These are phyloP conservation scores for Cercospora citrullina DNA, from an alignment of 2,329 filamentous ascomycete genomes.

Conservation along the genomic window DNA sequence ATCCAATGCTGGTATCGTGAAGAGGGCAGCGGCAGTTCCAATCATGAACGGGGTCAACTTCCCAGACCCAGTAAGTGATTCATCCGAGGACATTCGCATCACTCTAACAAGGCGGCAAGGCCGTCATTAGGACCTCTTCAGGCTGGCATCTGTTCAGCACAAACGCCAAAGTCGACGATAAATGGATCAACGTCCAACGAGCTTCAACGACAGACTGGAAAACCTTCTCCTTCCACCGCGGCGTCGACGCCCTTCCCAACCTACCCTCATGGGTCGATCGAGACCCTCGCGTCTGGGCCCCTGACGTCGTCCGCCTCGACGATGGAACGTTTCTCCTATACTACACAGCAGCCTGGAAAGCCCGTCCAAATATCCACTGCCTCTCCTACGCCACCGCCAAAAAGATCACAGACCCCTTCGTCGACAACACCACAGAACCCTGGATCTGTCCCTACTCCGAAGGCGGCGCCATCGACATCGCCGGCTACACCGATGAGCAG, in stretches of 20 bases:
- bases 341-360: slow-evolving; percentile 36
- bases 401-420: slow-evolving; percentile 31
- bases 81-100: no score
- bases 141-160: slow-evolving; percentile 45
- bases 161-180: slow-evolving; percentile 38
- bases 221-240: slow-evolving; percentile 38
- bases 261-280: slow-evolving; percentile 52
- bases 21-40: slow-evolving; percentile 24
- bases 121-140: slow-evolving; percentile 35
- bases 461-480: slow-evolving; percentile 41
- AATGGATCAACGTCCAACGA: slow-evolving; percentile 41
- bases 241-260: slow-evolving; percentile 54
- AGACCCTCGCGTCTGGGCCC: slow-evolving; percentile 59
- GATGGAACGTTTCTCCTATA: slow-evolving; percentile 40
- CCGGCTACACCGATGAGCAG: slow-evolving; percentile 37
- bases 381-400: slow-evolving; percentile 38
- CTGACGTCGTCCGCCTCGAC: slow-evolving; percentile 53
- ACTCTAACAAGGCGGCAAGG: not conserved
- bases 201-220: slow-evolving; percentile 42
- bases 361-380: slow-evolving; percentile 35
- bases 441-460: slow-evolving; percentile 35
- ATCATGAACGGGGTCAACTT: slow-evolving; percentile 48
- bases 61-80: slow-evolving; percentile 40
- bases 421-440: slow-evolving; percentile 27
- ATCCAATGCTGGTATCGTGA: not conserved